Percentiles rank a stretch among this genome's conserved stretches.
Evolutionary conservation across 2,329 filamentous ascomycete species (phyloP).

Genomic region (Cladosporium sp.): DNA sequence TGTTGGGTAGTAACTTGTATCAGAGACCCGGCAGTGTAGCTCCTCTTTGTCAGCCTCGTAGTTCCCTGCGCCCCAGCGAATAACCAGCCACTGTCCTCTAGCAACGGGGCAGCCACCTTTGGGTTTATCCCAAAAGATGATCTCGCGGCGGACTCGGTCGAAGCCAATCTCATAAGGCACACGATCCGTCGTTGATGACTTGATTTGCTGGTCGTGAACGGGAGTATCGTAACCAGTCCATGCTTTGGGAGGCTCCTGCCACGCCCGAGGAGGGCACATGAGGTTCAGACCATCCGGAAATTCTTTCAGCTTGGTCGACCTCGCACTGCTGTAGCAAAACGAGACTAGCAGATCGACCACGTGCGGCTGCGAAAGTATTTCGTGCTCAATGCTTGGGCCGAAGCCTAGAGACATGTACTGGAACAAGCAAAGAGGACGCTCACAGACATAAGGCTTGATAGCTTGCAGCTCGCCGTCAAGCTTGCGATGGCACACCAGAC

Average conservation of each 20-base stretch:
- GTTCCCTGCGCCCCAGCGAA: slow-evolving; percentile 9
- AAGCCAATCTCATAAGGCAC: slow-evolving; percentile 23
- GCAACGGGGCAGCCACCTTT: slow-evolving; percentile 33
- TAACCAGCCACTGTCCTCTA: slow-evolving; percentile 52
- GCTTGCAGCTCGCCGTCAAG: slow-evolving; percentile 62
- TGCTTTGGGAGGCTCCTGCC: not conserved
- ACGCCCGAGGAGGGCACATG: slow-evolving; percentile 42
- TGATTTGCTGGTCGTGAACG: not conserved
- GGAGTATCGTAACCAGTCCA: not conserved
- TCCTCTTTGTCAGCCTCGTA: slow-evolving; percentile 2
- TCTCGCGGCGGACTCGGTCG: slow-evolving; percentile 37
- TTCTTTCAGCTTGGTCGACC: slow-evolving; percentile 41
- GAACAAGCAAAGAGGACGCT: slow-evolving; percentile 70
- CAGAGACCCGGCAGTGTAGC: slow-evolving; percentile 49
- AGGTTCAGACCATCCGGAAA: slow-evolving; percentile 57
- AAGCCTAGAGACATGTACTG: slow-evolving; percentile 87
- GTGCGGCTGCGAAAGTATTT: slow-evolving; percentile 71
- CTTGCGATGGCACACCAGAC: slow-evolving; percentile 74
- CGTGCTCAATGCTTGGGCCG: slow-evolving; percentile 79
- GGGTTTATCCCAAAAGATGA: slow-evolving; percentile 35
- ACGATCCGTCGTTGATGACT: not conserved
- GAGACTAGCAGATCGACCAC: slow-evolving; percentile 82
- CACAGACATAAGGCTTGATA: slow-evolving; percentile 73
- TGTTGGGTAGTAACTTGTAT: slow-evolving; percentile 43
- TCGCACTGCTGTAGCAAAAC: slow-evolving; percentile 67